Percentiles rank a stretch among this genome's conserved stretches.
Conservation (phyloP, 345 rosid genomes). For the Barbarea vulgaris region DNA sequence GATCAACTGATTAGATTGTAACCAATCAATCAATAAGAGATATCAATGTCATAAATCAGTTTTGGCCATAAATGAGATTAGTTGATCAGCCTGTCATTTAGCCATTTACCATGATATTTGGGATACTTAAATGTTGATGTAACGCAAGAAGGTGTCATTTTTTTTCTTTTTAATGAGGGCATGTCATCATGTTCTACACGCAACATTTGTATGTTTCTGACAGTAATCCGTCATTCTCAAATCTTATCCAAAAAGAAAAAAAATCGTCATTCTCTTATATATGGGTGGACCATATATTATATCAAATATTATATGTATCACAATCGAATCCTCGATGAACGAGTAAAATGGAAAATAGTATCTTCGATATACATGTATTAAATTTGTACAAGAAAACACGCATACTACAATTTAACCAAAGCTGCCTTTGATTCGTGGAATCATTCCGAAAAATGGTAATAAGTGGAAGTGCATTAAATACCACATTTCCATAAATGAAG, state of each 20-base stretch:
- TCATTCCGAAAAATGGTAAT: constrained; percentile 18
- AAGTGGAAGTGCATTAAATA: constrained; percentile 17
- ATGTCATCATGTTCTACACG: background rate
- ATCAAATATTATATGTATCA: no score
- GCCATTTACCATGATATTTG: constrained; percentile 3
- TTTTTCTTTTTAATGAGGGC: no score
- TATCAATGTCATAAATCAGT: background rate
- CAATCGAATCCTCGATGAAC: background rate
- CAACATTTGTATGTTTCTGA: background rate
- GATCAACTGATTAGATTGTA: background rate
- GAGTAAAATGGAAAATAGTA: constrained; percentile 26
- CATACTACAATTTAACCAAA: background rate
- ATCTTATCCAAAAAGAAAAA: no score
- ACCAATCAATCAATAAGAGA: background rate
- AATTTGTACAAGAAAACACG: background rate
- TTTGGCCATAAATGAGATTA: background rate
- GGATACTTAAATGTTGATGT: background rate
- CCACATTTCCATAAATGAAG: background rate
- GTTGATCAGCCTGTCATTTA: background rate
- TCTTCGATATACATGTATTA: background rate
- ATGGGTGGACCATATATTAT: background rate
- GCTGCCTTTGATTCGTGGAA: background rate
- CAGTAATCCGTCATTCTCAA: no score
- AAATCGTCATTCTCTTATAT: no score
- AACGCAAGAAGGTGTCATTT: background rate